Evolutionary conservation across 1,139 yeast genomes (phyloP).

Genomic region (Yamadazyma membranifaciens): DNA sequence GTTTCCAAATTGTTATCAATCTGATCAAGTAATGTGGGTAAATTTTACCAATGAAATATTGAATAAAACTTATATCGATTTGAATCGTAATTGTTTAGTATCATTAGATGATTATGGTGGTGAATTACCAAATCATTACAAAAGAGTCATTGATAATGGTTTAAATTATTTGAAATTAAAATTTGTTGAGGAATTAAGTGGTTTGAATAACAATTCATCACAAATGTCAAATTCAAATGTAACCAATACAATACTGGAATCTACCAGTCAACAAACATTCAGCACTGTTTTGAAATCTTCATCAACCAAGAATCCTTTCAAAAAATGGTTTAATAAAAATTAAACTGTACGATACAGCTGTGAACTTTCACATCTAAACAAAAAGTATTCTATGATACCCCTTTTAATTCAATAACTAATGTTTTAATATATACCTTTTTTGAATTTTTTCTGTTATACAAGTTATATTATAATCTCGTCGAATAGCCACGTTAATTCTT

Average conservation of each 20-base stretch:
- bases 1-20: conserved; percentile 34
- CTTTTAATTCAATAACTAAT: no score
- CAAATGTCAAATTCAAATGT: background rate
- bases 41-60: conserved; percentile 33
- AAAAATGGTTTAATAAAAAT: conserved; percentile 29
- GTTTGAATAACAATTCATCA: background rate
- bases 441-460: no score
- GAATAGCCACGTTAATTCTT: no score
- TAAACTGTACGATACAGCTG: background rate
- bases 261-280: conserved; percentile 5
- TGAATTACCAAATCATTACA: conserved; percentile 19
- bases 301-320: conserved; percentile 32
- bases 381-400: no score
- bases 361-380: no score
- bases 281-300: conserved; percentile 1
- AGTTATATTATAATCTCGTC: no score
- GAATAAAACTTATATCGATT: conserved; percentile 31
- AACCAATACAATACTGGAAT: conserved; percentile 3
- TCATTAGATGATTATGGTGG: conserved; percentile 21
- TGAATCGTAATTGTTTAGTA: conserved; percentile 32
- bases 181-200: conserved; percentile 19
- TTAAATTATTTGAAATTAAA: conserved; percentile 33
- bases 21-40: conserved; percentile 31
- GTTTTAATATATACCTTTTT: no score
- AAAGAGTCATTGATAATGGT: conserved; percentile 31